Evolutionary conservation across 2,329 filamentous ascomycete species (phyloP), one percentile per base, ranked within the genome.

Genomic region (Coleophoma cylindrospora): DNA sequence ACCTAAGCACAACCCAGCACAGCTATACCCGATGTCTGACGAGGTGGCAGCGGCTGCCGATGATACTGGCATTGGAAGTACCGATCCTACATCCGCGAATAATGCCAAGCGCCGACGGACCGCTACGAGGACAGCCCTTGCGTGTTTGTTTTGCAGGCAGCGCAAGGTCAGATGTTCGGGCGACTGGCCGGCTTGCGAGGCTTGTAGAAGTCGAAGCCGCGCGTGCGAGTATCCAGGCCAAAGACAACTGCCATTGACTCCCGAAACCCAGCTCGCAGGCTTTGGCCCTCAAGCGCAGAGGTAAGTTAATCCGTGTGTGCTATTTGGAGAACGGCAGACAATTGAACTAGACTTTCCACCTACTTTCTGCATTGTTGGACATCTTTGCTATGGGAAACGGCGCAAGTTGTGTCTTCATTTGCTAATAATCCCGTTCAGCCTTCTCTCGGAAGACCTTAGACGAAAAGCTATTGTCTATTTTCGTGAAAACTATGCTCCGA

Each of bases 401-500:
- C 19, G 15, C 27, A 17, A 11, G n/a, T 45, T 3, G n/a, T 4
- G 19, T 12, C 9, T 9, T 14, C n/a, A 45, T 15, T 6, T n/a
- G 21, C 22, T 33, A n/a, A 27, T 15, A 10, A 45, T 34, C 21
- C 15, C n/a, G 9, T 37, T 14, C 21, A 47, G 45, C 22, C 34
- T 47, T 37, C 33, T 38, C 8, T 19, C 45, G 17, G 45, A 47
- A 37, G 33, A 47, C 27, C 36, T 47, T 11, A 37, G 34, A 38
- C 13, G 33, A 22, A 37, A 19, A 21, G 45, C 45, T 7, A 47
- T 47, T 8, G 33, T 17, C 5, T 38, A 47, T 13, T 47, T 47
- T 27, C 45, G 45, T 37, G 36, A 47, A 14, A 17, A 47, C 22
- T 47, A 47, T 47, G 45, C 45, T 27, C 45, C 45, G 4, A 47